A percentile compares a stretch with the other conserved stretches of the same genome.
phyloP scores from a whole-genome alignment of 495 filamentous ascomycete genomes.

The Annulohypoxylon maeteangense region DNA sequence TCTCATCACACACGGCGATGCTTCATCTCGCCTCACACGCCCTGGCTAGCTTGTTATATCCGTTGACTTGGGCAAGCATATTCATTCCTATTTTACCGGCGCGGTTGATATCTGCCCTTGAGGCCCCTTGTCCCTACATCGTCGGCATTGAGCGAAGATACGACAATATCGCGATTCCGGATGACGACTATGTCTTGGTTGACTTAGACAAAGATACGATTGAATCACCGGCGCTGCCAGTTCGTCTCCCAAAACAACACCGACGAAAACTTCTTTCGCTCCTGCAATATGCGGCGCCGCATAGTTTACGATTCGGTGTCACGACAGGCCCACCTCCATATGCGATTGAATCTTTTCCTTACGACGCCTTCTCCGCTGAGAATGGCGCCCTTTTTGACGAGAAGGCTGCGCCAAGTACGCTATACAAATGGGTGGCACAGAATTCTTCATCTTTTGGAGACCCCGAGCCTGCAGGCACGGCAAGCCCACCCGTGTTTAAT shows the following conservation, averaged over 20 bases:
- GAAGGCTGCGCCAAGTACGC: constrained; percentile 71
- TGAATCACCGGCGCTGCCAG: constrained; percentile 78
- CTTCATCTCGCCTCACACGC: constrained; percentile 90
- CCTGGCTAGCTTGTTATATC: constrained; percentile 84
- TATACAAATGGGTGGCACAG: constrained; percentile 86
- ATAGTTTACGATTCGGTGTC: constrained; percentile 88
- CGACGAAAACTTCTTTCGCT: constrained; percentile 88
- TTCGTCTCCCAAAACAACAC: constrained; percentile 84
- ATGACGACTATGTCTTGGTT: constrained; percentile 96
- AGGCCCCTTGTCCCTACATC: constrained; percentile 97
- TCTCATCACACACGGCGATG: constrained; percentile 97
- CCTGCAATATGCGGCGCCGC: constrained; percentile 88
- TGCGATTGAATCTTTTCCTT: constrained; percentile 90
- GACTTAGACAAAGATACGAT: constrained; percentile 92
- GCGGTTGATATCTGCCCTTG: constrained; percentile 85
- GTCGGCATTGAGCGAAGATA: constrained; percentile 95
- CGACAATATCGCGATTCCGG: constrained; percentile 88
- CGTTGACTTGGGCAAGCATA: constrained; percentile 89
- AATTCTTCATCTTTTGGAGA: constrained; percentile 89
- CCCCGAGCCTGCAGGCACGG: constrained; percentile 62
- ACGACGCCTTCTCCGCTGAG: constrained; percentile 88
- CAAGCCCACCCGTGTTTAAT: constrained; percentile 76
- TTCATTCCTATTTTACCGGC: constrained; percentile 93
- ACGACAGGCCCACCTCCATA: constrained; percentile 90
- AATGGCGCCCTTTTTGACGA: constrained; percentile 80